Conservation (phyloP, 148 eudicot species). For the Cornus controversa region DNA sequence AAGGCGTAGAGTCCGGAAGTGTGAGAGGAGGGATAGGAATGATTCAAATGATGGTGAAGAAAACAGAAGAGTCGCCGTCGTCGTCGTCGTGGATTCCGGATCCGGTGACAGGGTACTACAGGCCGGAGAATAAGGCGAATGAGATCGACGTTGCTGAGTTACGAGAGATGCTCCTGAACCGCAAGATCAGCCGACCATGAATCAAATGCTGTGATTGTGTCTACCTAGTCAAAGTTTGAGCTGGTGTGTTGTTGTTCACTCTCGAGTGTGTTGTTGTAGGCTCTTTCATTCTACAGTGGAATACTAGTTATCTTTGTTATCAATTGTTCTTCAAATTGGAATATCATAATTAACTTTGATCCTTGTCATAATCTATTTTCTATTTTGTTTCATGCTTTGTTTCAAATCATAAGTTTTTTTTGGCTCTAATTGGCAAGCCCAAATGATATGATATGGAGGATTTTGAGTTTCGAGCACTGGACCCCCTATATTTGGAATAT, state of each 20-base stretch:
- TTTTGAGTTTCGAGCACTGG: too few relatives aligned
- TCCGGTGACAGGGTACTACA: constrained; percentile 81
- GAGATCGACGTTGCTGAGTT: constrained; percentile 75
- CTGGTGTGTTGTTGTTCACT: not conserved
- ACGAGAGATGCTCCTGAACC: constrained; percentile 51
- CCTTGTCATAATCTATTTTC: too few relatives aligned
- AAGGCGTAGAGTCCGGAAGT: constrained; percentile 15
- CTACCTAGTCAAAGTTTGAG: not conserved
- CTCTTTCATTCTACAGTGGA: too few relatives aligned
- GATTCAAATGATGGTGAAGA: constrained; percentile 17
- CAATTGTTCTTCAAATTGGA: too few relatives aligned
- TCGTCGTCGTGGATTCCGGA: constrained; percentile 73
- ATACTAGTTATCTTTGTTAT: too few relatives aligned
- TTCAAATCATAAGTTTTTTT: too few relatives aligned
- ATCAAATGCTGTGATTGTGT: not conserved
- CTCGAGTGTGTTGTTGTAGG: too few relatives aligned
- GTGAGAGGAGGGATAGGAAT: constrained; percentile 18
- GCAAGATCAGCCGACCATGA: constrained; percentile 26
- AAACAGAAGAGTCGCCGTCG: constrained; percentile 17
- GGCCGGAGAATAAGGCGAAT: constrained; percentile 59
- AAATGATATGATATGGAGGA: too few relatives aligned
- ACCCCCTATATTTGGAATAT: too few relatives aligned
- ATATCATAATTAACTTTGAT: too few relatives aligned
- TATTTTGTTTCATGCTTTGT: too few relatives aligned
- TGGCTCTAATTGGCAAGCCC: too few relatives aligned